A percentile compares a stretch with the other conserved stretches of the same genome.
These are phyloP conservation scores for Acanthamoeba lugdunensis DNA, from an alignment of 208 protist genomes.

Conservation along the genomic window DNA sequence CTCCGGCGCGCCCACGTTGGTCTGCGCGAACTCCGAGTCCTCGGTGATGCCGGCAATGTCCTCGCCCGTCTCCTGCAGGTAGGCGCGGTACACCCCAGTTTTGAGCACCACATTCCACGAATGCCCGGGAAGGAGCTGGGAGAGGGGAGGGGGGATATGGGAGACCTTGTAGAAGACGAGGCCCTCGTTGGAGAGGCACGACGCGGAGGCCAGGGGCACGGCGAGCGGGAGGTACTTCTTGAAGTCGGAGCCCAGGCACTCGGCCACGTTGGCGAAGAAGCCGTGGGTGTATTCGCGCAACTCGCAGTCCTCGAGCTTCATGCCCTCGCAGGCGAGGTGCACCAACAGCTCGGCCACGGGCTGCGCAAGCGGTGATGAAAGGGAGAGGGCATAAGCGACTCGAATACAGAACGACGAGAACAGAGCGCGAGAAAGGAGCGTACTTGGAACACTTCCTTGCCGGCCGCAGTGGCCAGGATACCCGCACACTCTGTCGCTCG, in stretches of 20 bases:
- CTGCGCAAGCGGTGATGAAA: neutral
- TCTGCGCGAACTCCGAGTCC: constrained; percentile 18
- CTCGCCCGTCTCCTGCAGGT: neutral
- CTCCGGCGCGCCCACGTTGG: constrained; percentile 49
- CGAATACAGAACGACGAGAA: neutral
- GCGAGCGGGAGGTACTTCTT: constrained; percentile 34
- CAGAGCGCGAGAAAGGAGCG: neutral
- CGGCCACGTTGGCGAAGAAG: constrained; percentile 66
- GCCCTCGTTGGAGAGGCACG: constrained; percentile 63
- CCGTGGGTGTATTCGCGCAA: constrained; percentile 64
- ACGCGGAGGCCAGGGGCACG: constrained; percentile 6
- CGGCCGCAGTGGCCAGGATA: constrained; percentile 57
- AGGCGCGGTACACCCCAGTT: too few relatives aligned
- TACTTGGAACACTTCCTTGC: constrained; percentile 67
- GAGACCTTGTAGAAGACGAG: constrained; percentile 60
- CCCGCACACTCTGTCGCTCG: constrained; percentile 64
- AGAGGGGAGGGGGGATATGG: neutral
- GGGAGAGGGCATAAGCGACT: too few relatives aligned
- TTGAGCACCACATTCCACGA: neutral
- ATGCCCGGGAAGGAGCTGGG: neutral
- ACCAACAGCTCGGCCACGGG: constrained; percentile 31
- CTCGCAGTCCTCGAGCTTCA: constrained; percentile 64
- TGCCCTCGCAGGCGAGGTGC: constrained; percentile 53
- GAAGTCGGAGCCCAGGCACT: constrained; percentile 47
- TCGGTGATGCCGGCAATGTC: constrained; percentile 33